Conservation (phyloP, 164 flowering plant species). For the Saururus chinensis region DNA sequence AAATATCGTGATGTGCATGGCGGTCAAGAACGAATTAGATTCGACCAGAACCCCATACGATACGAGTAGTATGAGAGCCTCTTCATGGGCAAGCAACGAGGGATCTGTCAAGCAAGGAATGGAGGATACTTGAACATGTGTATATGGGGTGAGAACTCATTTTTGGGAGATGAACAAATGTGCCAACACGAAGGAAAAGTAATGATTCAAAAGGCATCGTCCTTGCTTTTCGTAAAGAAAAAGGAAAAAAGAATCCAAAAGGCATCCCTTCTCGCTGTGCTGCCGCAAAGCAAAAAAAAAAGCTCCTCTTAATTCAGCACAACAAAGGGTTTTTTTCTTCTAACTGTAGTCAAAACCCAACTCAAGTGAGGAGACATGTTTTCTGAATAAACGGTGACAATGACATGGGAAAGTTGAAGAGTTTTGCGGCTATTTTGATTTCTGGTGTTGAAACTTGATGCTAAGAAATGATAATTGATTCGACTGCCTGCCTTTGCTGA, state of each 20-base stretch:
- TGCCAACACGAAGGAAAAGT: background rate
- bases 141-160: background rate
- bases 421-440: too few relatives aligned
- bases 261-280: background rate
- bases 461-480: too few relatives aligned
- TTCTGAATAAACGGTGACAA: too few relatives aligned
- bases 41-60: slow-evolving; percentile 6
- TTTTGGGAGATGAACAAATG: background rate
- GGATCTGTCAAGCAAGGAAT: slow-evolving; percentile 22
- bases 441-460: too few relatives aligned
- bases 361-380: too few relatives aligned
- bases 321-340: too few relatives aligned
- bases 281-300: background rate
- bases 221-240: background rate
- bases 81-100: background rate
- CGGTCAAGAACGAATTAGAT: background rate
- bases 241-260: background rate
- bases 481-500: too few relatives aligned
- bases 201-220: background rate
- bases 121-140: slow-evolving; percentile 10
- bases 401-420: too few relatives aligned
- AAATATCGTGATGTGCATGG: background rate
- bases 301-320: too few relatives aligned
- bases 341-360: too few relatives aligned
- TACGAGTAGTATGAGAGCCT: background rate